Evolutionary conservation across 148 eudicot genomes (phyloP), one percentile per base, ranked within the genome.

Genomic region (Talinum fruticosum): DNA sequence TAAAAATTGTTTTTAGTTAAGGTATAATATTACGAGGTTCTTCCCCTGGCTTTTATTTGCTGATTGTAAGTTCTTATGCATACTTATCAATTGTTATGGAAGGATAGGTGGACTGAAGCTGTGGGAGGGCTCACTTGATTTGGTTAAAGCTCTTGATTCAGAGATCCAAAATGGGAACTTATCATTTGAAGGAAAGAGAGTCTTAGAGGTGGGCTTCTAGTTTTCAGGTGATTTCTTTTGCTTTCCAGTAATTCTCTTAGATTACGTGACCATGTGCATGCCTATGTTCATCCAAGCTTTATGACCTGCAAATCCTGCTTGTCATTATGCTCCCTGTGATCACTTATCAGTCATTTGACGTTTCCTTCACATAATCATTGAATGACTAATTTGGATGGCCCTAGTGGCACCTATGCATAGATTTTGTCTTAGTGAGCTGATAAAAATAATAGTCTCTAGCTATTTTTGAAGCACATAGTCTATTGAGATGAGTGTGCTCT

Each of bases 121-220:
- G 24, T 96, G 99, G 99, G 99, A 96, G 86, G 97, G 97, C 13
- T 93, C 99, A 23, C 89, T 89, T 65, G 99, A 96, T 86, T 81
- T 96, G 79, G 89, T 96, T 37, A 89, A 87, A 85, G 71, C 91
- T 74, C 88, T 96, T n/a, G 77, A 84, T 72, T 85, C 91, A 3
- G 98, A 96, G 81, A 68, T 88, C 64, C 84, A 89, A 75, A 81
- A 83, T 71, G 91, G 87, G 75, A 69, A 64, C 37, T 71, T 96
- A 75, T 75, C 88, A 76, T 79, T 93, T 41, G 82, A 72, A 70
- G 93, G 97, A 61, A 96, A 93, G 84, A 83, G 81, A 64, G 93
- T 96, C 69, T 87, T 96, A 87, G 99, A 96, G 99, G 97, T 96
- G 89, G 81, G 93, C 72, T 79, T 79, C 77, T 81, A 70, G 33